phyloP scores from a whole-genome alignment of 176 grass and related monocot species.

The Secale cereale region DNA sequence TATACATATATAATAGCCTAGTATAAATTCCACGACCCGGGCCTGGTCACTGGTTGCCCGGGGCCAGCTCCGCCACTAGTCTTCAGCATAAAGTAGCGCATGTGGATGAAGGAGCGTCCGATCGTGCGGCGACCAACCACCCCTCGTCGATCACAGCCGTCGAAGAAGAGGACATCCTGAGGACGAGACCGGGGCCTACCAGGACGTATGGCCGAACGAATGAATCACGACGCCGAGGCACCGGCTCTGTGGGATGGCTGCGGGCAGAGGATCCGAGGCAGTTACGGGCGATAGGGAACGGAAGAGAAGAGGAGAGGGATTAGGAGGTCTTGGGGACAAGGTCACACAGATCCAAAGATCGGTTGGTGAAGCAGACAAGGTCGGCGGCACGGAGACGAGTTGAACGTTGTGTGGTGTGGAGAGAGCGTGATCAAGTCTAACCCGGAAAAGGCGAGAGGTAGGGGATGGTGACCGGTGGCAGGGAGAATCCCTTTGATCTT shows the following conservation, averaged over 20 bases:
- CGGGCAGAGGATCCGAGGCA: not conserved
- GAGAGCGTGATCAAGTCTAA: not conserved
- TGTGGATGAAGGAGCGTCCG: slow-evolving; percentile 76
- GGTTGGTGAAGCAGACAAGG: not conserved
- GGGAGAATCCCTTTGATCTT: no score
- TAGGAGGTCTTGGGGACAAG: not conserved
- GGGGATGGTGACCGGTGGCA: no score
- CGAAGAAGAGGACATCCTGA: slow-evolving; percentile 9
- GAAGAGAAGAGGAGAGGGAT: not conserved
- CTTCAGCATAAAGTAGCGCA: slow-evolving; percentile 86
- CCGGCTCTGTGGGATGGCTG: not conserved
- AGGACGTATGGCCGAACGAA: no score
- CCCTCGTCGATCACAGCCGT: slow-evolving; percentile 71
- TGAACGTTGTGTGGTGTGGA: not conserved
- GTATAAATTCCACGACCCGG: no score
- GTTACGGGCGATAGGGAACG: not conserved
- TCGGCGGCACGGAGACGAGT: not conserved
- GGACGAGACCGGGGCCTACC: not conserved
- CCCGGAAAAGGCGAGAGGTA: no score
- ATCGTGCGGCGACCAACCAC: slow-evolving; percentile 91
- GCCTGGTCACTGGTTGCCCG: no score
- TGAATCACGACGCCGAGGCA: no score
- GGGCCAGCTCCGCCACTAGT: not conserved
- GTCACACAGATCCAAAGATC: not conserved
- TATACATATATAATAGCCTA: no score